A percentile compares a stretch with the other conserved stretches of the same genome.
Conservation (phyloP, 306 rosid genomes). For the apple (Malus domestica) region ASM211411v1 NC_041792.1:6433501-6434000, state of each 20-base stretch:
- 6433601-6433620: neutral
- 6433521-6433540: neutral
- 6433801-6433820: neutral
- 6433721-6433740: neutral
- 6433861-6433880: conserved; percentile 84
- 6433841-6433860: conserved; percentile 40
- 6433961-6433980: neutral
- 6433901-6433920: conserved; percentile 92
- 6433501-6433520: neutral
- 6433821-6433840: neutral
- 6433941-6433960: conserved; percentile 42
- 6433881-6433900: conserved; percentile 95
- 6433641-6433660: neutral
- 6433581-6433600: too few species aligned
- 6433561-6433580: neutral
- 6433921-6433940: conserved; percentile 82
- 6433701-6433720: neutral
- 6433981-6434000: neutral
- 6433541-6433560: neutral
- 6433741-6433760: neutral
- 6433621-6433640: neutral
- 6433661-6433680: neutral
- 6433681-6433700: neutral
- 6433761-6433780: too few species aligned
- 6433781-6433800: neutral